Percentiles rank a stretch among this genome's conserved stretches.
Evolutionary conservation across 129 eudicot genomes (phyloP).

Genomic region (Calendula officinalis): DNA sequence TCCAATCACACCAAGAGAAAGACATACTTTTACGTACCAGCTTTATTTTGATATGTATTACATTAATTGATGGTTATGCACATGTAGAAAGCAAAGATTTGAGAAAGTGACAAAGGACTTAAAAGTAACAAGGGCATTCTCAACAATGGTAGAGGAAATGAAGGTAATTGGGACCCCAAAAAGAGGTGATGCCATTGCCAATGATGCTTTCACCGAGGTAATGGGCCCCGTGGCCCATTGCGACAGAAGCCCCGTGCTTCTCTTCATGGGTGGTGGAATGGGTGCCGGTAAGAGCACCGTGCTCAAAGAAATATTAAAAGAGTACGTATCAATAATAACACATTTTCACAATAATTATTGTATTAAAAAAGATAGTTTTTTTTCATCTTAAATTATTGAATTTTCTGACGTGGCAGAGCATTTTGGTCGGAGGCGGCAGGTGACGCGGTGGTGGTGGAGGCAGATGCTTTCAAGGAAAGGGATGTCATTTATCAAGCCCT

Average conservation of each 20-base stretch:
- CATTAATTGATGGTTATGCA: neutral
- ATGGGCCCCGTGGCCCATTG: constrained; percentile 61
- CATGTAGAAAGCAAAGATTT: constrained; percentile 70
- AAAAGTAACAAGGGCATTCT: constrained; percentile 61
- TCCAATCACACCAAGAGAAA: too few relatives aligned
- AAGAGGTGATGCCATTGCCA: constrained; percentile 12
- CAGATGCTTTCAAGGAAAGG: constrained; percentile 91
- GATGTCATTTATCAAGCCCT: constrained; percentile 81
- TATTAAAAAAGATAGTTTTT: neutral
- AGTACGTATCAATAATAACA: constrained; percentile 32
- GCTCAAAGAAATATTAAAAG: constrained; percentile 87
- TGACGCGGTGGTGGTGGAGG: constrained; percentile 85
- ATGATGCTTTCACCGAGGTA: constrained; percentile 44
- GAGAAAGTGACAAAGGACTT: constrained; percentile 59
- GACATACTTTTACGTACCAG: neutral
- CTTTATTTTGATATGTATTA: neutral
- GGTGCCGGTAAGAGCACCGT: constrained; percentile 99
- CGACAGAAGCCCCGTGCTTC: constrained; percentile 80
- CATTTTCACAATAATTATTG: neutral
- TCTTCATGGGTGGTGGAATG: constrained; percentile 99
- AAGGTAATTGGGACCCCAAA: constrained; percentile 51
- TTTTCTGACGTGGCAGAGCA: constrained; percentile 46
- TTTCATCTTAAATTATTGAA: neutral
- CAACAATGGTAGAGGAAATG: constrained; percentile 76
- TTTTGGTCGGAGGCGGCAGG: constrained; percentile 81